Base-by-base conservation (phyloP, 208 protist genomes). In the Trypanosoma rangeli region DNA sequence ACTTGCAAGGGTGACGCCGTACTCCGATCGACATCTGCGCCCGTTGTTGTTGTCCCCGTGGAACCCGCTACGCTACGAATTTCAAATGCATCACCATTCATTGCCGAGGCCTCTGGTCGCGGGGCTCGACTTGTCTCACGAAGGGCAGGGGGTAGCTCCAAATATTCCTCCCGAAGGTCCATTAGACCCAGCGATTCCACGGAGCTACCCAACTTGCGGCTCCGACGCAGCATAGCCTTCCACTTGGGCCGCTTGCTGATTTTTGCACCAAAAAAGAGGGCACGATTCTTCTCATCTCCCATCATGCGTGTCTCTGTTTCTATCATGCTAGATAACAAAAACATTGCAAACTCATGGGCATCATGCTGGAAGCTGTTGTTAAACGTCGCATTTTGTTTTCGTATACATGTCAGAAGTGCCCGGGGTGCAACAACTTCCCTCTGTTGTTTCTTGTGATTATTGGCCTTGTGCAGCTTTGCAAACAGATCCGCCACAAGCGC, bases 301-400 rank as follows among this genome's bases (percentile, higher is more conserved):
- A 93, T 92, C 54, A 92, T 89, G n/a, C 66, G 69, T 59, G 79
- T 74, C 64, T 94, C 86, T 49, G 79, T 86, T 26, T 97, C 90
- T 13, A 86, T 83, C 44, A 97, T 93, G 56, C 86, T 85, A 61
- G 87, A 94, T 20, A 97, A 60, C n/a, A 97, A 22, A 63, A 93
- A 97, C 78, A 94, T 85, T 13, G 84, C 71, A 76, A 95, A 95
- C 78, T 97, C 92, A 71, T 97, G 92, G 7, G 92, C 90, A 74
- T 97, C 92, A n/a, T 95, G 90, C 78, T 97, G 92, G 75, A 82
- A 75, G 61, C 76, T 73, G 70, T 87, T 92, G 64, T 86, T 76
- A 75, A 97, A 97, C 29, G 71, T 67, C 7, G 80, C 44, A 68
- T 93, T 93, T 50, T 79, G 74, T 20, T 74, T 59, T 35, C 74